Base-by-base conservation (phyloP, 1,284 basidiomycete species). In the Moesziomyces antarcticus region DNA sequence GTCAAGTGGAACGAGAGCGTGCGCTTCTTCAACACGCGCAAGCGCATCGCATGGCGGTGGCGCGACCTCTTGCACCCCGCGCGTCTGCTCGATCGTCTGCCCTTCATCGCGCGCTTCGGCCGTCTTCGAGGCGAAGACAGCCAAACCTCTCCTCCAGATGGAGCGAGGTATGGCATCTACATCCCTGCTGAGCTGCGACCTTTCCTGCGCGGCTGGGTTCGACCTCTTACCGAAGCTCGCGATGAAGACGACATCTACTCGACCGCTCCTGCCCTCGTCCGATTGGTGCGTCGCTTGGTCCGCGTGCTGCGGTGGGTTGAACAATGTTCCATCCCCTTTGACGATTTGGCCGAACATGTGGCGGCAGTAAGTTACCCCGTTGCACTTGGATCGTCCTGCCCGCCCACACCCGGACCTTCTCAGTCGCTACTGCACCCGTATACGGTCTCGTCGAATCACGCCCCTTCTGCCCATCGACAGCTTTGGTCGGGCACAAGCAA, bases 1-100 rank as follows among this genome's bases (percentile, higher is more conserved):
- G 69, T 72, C 51, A 66, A 72, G 53, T 72, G 69, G 69, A 65
- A 71, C 35, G 61, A 71, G 46, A 61, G 57, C 13, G 68, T 71
- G 24, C 50, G 60, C 4, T 64, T 60, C 49, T 70, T 63, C 42
- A 53, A 47, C 2, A 46, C 60, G 0, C 30, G 52, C 13, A 53
- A 44, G 30, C 25, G 51, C 21, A 45, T 35, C 3, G 57, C 56
- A 56, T 56, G 67, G 56, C 24, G 56, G 7, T 20, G 49, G 30
- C 27, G 25, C 8, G 48, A 61, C 35, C 52, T 43, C 55, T 33
- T 51, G 20, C 25, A 45, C 18, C 0, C 49, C 1, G 50, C 27
- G 2, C 20, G 51, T 0, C n/a, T 40, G 8, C 24, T 62, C 30
- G 65, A 68, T 5, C 24, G 44, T 21, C 20, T 68, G n/a, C 65